These are phyloP conservation scores for Pythium utonaiense DNA, from an alignment of 352 stramenopile species.

Conservation along the genomic window DNA sequence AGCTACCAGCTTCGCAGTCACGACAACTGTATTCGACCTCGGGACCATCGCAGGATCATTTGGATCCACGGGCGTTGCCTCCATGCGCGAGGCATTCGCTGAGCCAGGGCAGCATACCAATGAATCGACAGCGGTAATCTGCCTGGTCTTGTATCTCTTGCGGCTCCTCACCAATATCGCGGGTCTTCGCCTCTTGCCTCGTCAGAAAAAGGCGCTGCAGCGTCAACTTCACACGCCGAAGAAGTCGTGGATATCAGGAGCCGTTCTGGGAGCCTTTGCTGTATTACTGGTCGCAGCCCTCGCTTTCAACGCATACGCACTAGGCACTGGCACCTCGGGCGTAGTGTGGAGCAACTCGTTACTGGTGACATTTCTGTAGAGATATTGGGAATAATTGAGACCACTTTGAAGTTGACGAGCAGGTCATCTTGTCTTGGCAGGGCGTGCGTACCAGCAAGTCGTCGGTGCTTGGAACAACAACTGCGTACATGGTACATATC, in stretches of 20 bases:
- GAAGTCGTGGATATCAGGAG: not conserved
- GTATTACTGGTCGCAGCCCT: not conserved
- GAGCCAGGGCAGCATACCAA: not conserved
- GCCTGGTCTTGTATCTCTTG: not conserved
- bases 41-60: constrained; percentile 7
- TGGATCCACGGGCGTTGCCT: not conserved
- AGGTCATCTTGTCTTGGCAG: too few relatives aligned
- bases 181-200: not conserved
- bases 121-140: not conserved
- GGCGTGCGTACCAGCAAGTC: too few relatives aligned
- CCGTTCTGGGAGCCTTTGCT: not conserved
- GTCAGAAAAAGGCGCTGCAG: constrained; percentile 1
- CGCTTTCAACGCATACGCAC: not conserved
- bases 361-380: not conserved
- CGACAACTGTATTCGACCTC: constrained; percentile 4
- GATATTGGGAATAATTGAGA: too few relatives aligned
- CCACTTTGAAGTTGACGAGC: too few relatives aligned
- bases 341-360: not conserved
- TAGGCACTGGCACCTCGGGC: not conserved
- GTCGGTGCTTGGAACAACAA: too few relatives aligned
- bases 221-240: not conserved
- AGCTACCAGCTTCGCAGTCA: constrained; percentile 9
- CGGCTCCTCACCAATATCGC: not conserved
- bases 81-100: not conserved
- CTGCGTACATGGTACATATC: too few relatives aligned